Percentiles rank a stretch among this genome's conserved stretches.
Conservation (phyloP, 2,329 filamentous ascomycete species). For the Aspergillus oerlinghausenensis region DNA sequence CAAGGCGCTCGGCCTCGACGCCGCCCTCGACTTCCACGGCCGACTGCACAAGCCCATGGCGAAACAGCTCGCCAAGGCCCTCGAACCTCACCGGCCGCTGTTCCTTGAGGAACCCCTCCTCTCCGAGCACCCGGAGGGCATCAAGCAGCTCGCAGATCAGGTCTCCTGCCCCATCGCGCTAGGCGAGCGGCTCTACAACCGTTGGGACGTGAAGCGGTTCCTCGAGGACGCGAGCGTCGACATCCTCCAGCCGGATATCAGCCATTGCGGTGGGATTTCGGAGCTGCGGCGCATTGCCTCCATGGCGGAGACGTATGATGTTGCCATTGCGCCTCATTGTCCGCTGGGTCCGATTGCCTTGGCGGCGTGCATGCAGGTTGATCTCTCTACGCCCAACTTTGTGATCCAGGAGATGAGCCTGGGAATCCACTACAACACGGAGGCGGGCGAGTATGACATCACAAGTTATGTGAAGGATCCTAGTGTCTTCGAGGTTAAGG, state of each 20-base stretch:
- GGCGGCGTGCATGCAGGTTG: conserved; percentile 66
- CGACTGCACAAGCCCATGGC: conserved; percentile 76
- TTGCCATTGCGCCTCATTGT: conserved; percentile 69
- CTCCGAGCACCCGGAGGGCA: conserved; percentile 63
- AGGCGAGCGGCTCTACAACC: conserved; percentile 65
- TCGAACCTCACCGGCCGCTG: conserved; percentile 65
- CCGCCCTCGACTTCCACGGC: conserved; percentile 73
- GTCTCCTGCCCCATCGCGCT: conserved; percentile 65
- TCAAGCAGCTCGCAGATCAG: conserved; percentile 55
- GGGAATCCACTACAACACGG: conserved; percentile 72
- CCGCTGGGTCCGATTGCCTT: conserved; percentile 69
- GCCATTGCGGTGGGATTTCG: conserved; percentile 67
- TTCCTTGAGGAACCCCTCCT: conserved; percentile 73
- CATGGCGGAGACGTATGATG: conserved; percentile 70
- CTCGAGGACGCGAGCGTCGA: conserved; percentile 65
- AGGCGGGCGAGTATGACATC: conserved; percentile 59
- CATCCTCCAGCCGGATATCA: conserved; percentile 68
- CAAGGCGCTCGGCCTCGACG: conserved; percentile 66
- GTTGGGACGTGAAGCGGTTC: conserved; percentile 71
- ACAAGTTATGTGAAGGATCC: conserved; percentile 63
- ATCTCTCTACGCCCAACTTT: conserved; percentile 58
- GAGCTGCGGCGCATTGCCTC: conserved; percentile 65
- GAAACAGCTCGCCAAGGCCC: conserved; percentile 63
- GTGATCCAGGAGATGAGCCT: conserved; percentile 74
- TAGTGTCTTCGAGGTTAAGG: conserved; percentile 61